A percentile compares a stretch with the other conserved stretches of the same genome.
These are phyloP conservation scores for Saccharum hybrid DNA, from an alignment of 202 grass and related monocot species.

Conservation along the genomic window DNA sequence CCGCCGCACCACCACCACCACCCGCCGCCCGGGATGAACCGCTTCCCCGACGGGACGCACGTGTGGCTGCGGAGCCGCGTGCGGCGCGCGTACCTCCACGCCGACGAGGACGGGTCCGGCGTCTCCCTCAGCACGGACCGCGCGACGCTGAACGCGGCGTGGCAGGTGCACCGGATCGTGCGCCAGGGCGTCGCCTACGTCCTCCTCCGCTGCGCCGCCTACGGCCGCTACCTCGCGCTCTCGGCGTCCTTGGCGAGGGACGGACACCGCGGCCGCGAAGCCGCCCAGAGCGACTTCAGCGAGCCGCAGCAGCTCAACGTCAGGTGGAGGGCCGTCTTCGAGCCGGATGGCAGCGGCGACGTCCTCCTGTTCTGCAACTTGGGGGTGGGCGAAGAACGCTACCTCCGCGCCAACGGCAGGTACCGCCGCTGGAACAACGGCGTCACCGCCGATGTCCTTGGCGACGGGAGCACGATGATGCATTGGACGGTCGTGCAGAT, in stretches of 20 bases:
- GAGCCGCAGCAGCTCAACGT: not conserved
- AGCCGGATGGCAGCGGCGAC: not conserved
- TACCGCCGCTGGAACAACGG: not conserved
- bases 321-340: not conserved
- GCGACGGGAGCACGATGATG: not conserved
- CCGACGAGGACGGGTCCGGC: too few relatives aligned
- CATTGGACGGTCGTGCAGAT: too few relatives aligned
- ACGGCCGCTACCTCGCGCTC: not conserved
- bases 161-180: too few relatives aligned
- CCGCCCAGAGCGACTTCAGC: not conserved
- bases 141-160: too few relatives aligned
- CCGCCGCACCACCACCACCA: too few relatives aligned
- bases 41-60: not conserved
- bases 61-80: not conserved
- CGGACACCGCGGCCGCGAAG: not conserved
- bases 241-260: not conserved
- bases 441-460: conserved; percentile 7
- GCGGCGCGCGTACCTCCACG: not conserved
- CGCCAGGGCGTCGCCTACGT: too few relatives aligned
- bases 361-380: not conserved
- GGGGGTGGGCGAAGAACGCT: not conserved
- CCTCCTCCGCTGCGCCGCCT: too few relatives aligned
- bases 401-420: conserved; percentile 40
- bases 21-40: not conserved
- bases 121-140: too few relatives aligned